Percentiles rank a stretch among this genome's conserved stretches.
These are phyloP conservation scores for Saccharomyces uvarum DNA, from an alignment of 1,139 yeast genomes.

Conservation along the genomic window DNA sequence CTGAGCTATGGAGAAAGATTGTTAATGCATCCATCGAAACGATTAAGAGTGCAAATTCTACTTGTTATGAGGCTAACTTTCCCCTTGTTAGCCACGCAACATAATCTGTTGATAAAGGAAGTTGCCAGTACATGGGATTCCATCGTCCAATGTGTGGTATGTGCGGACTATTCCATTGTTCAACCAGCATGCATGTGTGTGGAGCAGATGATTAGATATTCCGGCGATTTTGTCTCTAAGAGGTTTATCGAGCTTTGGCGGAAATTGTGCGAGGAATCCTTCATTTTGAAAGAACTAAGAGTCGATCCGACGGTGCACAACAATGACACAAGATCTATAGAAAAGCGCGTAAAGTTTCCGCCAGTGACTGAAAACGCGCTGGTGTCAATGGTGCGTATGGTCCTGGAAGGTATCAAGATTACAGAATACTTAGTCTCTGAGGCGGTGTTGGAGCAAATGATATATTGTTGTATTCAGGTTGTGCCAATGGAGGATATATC, in stretches of 20 bases:
- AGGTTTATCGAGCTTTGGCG: slow-evolving; percentile 43
- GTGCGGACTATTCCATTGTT: slow-evolving; percentile 35
- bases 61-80: slow-evolving; percentile 43
- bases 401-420: slow-evolving; percentile 21
- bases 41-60: slow-evolving; percentile 50
- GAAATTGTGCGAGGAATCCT: slow-evolving; percentile 18
- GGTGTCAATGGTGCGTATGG: slow-evolving; percentile 15
- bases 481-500: slow-evolving; percentile 15
- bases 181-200: slow-evolving; percentile 35
- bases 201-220: slow-evolving; percentile 34
- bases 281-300: slow-evolving; percentile 17
- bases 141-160: slow-evolving; percentile 36
- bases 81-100: slow-evolving; percentile 59
- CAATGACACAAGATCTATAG: slow-evolving; percentile 6
- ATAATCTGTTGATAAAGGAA: slow-evolving; percentile 53
- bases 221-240: slow-evolving; percentile 46
- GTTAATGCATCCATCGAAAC: slow-evolving; percentile 58
- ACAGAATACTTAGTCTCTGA: slow-evolving; percentile 22
- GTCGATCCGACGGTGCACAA: slow-evolving; percentile 1
- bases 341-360: slow-evolving; percentile 12
- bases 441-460: slow-evolving; percentile 17
- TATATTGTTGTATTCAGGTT: slow-evolving; percentile 19
- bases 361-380: slow-evolving; percentile 21
- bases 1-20: slow-evolving; percentile 63
- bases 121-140: slow-evolving; percentile 67